Conservation (phyloP, 1,284 basidiomycete species). For the Pascua sp. region DNA sequence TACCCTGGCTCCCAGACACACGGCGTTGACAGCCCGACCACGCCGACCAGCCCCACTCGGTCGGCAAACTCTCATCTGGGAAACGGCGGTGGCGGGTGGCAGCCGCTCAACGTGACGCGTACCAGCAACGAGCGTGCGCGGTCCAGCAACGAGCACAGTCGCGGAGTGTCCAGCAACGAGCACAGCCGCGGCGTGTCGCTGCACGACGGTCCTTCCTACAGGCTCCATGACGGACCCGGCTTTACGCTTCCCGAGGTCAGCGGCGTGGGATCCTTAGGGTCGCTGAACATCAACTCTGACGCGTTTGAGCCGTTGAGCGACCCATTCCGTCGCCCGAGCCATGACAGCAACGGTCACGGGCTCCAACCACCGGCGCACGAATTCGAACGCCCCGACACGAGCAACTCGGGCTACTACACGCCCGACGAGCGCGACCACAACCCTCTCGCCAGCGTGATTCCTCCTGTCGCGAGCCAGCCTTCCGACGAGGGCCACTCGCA, state of each 20-base stretch:
- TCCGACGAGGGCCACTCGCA: neutral
- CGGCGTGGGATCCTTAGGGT: neutral
- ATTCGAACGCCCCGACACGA: neutral
- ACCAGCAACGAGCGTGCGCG: neutral
- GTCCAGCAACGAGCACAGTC: neutral
- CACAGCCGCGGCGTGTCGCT: neutral
- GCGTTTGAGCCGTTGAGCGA: neutral
- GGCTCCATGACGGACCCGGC: constrained; percentile 4
- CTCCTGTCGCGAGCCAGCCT: neutral
- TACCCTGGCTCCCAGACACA: no score
- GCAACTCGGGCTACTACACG: constrained; percentile 13
- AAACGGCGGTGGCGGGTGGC: constrained; percentile 1
- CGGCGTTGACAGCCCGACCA: no score
- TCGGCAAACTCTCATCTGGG: no score
- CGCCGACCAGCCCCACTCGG: no score
- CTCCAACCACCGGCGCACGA: no score
- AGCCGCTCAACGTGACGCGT: constrained; percentile 9
- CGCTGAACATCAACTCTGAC: constrained; percentile 3
- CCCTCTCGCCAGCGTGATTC: neutral
- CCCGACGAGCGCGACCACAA: neutral
- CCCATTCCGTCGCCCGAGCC: neutral
- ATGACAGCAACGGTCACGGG: no score
- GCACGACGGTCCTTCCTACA: constrained; percentile 5
- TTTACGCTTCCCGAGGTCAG: neutral
- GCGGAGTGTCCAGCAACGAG: neutral